Evolutionary conservation across 257 asterid genomes (phyloP), one percentile per base, ranked within the genome.

Genomic region (Fraxinus quadrangulata): DNA sequence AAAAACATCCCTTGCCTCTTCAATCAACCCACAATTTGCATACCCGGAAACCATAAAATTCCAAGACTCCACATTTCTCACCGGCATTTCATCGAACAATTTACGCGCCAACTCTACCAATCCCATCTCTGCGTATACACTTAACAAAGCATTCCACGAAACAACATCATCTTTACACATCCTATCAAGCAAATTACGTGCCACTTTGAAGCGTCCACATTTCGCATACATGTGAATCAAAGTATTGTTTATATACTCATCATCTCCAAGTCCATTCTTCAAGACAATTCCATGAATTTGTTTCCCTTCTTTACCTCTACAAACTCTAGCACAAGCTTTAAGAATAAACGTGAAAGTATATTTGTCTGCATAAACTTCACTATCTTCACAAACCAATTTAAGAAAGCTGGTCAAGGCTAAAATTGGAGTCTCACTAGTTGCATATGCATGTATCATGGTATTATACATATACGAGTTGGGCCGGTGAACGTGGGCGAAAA

Each of bases 71-170:
- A 83, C 66, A 71, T 83, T 78, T 78, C 79, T 83, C 23, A 49
- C 81, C n/a, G 85, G 85, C 89, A 85, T 85, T 67, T 85, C 87
- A 42, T 30, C 71, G 31, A 85, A 81, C 54, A 85, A 70, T 5
- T 47, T 72, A 24, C 68, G 75, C 0, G 82, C 89, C 40, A 65
- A 75, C 16, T 81, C 82, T 54, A 83, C 5, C n/a, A 85, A 72
- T 10, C 87, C 87, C 82, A 71, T 83, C 73, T 85, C 85, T 0
- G 59, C 21, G 12, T 69, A 81, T 5, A 73, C 87, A 42, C 82
- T 85, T 79, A 85, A 61, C 72, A 83, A 59, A 8, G 85, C 84
- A 21, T 84, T 81, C 87, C 87, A 84, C 0, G 87, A 70, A 59
- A 86, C 28, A 66, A 63, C 83, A 71, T 81, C 85, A 66, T 47